Base-by-base conservation (phyloP, 148 eudicot species). In the Silene latifolia region DNA sequence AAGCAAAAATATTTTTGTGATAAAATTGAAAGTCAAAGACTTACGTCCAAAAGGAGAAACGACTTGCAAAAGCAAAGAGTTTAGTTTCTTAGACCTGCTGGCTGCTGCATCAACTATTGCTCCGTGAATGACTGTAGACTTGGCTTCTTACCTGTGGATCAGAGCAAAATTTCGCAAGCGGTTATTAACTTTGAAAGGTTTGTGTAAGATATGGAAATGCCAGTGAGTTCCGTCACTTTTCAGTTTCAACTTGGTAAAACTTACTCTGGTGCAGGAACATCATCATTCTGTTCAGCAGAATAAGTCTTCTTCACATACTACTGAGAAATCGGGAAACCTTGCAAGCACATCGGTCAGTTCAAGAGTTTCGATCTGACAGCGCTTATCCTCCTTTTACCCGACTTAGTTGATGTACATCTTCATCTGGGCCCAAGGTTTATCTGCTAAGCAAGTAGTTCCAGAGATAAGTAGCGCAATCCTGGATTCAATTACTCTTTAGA, bases 381-480 rank as follows among this genome's bases (percentile, higher is more conserved):
- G 82, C 35, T 83, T 78, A 94, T 82, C 96, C 98, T 91, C 93
- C 83, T 83, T 85, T 94, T n/a, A 94, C 80, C 14, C 95, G 85
- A 72, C 80, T 80, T 67, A 86, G 62, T 59, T 92, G 96, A 32
- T 87, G 85, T 83, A 84, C 97, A 87, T 94, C 93, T 84, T 91
- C 98, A 42, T 24, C 86, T 62, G 88, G 86, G 83, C 91, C 93
- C 75, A 87, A 95, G 77, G 96, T 94, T 76, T 86, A 77, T 90
- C 98, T 94, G 88, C 66, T 60, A 21, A 63, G 69, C 7, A 7
- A 19, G 25, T 54, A 23, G 61, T 27, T 12, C 20, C 35, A 17
- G 35, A 63, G 32, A 58, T 24, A 60, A 27, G 14, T 54, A 54
- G 39, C 35, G 62, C 15, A 46, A 4, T 47, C 42, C 3, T 35